phyloP scores from a whole-genome alignment of 441 rosid species.

The Pelargonium myrrhifolium region DNA sequence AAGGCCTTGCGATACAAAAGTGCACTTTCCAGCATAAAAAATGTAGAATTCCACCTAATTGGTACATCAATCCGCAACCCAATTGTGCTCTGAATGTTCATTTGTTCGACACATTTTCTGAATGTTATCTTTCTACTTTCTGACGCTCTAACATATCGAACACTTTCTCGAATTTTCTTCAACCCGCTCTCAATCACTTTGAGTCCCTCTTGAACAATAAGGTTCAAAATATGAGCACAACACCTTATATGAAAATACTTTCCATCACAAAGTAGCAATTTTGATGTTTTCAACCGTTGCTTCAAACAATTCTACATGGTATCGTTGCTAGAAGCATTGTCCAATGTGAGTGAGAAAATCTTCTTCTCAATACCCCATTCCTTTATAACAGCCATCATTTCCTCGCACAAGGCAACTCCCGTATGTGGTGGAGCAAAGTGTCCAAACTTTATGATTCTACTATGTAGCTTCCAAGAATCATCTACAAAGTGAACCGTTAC shows the following conservation, averaged over 20 bases:
- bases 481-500: constrained; percentile 12
- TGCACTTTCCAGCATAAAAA: constrained; percentile 8
- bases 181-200: not conserved
- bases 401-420: not conserved
- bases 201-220: constrained; percentile 11
- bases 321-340: constrained; percentile 11
- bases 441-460: constrained; percentile 5
- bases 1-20: not conserved
- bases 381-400: not conserved
- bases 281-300: not conserved
- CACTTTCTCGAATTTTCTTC: not conserved
- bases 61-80: constrained; percentile 13
- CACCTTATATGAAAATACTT: constrained; percentile 10
- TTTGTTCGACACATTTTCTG: not conserved
- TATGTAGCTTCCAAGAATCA: constrained; percentile 3
- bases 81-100: not conserved
- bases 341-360: not conserved
- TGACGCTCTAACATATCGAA: not conserved
- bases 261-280: not conserved
- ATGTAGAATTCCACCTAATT: not conserved
- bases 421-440: not conserved
- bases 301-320: not conserved
- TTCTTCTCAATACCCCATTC: constrained; percentile 3
- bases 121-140: constrained; percentile 11
- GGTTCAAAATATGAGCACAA: constrained; percentile 16